Base-by-base conservation (phyloP, 371 early-diverging fungal species). In the Mortierella sp. region DNA sequence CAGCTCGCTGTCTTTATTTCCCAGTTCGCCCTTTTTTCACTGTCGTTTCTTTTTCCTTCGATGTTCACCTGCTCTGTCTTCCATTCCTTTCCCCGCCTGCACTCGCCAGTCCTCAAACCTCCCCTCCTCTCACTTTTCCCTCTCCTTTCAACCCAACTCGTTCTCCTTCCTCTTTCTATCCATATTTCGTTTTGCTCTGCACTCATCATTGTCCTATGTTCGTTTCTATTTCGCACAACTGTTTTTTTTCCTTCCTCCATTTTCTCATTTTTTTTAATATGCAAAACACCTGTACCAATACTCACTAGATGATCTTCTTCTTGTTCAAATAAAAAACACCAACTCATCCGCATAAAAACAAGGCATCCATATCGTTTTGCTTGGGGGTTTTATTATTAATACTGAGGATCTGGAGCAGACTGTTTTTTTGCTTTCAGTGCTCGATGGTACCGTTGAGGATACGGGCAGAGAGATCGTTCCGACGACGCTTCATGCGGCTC, bases 391-490 rank as follows among this genome's bases (percentile, higher is more conserved):
- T 57, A 58, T n/a, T 38, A 42, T 60, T 3, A 19, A 6, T 19
- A 13, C 28, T 70, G 9, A 6, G 3, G 21, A 38, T 38, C 42
- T 38, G 42, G 42, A 38, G 1, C 9, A 54, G 54, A 6, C 54
- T 3, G 21, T 5, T 14, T 54, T 21, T 54, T 14, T 13, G 31
- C 28, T 31, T 50, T 65, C 63, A 79, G 42, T 85, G 82, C 80
- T 81, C 85, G n/a, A 85, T 79, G 16, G 85, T 85, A 2, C 85
- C 85, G 44, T 85, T 85, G 42, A 85, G 68, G 54, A 85, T 81
- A 4, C 77, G 82, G 16, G 82, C 82, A 1, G 85, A 85, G 4
- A 85, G 74, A 63, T 85, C 85, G 54, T 81, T 81, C 5, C 85
- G 70, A 26, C 85, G 85, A 50, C 85, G 79, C 72, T 79, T 79